phyloP scores from a whole-genome alignment of 2,329 filamentous ascomycete genomes.

The Aspergillus sergii region DNA sequence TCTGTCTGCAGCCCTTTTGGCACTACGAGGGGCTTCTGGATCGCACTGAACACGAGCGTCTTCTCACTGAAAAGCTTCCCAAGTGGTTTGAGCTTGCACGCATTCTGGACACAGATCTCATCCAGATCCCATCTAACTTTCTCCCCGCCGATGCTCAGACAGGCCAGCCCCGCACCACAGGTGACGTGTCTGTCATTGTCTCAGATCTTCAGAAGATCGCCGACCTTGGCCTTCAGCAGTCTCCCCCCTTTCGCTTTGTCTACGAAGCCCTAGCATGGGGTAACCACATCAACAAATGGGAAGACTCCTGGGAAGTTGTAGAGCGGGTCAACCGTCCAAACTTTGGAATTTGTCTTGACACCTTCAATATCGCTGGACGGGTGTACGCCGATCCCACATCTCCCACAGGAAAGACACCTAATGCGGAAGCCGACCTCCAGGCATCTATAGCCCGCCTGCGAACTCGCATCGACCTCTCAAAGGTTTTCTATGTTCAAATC shows the following conservation, averaged over 20 bases:
- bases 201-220: conserved; percentile 66
- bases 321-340: conserved; percentile 66
- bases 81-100: conserved; percentile 71
- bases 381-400: conserved; percentile 70
- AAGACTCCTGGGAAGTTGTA: conserved; percentile 70
- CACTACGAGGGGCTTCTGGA: conserved; percentile 76
- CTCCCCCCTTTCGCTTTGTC: conserved; percentile 65
- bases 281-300: conserved; percentile 71
- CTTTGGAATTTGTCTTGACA: conserved; percentile 77
- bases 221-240: conserved; percentile 63
- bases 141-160: conserved; percentile 44
- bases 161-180: conserved; percentile 48
- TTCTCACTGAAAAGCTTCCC: conserved; percentile 62
- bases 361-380: conserved; percentile 73
- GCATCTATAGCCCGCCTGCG: conserved; percentile 60
- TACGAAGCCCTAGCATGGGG: conserved; percentile 77
- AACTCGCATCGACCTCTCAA: conserved; percentile 59
- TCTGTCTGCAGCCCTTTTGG: conserved; percentile 73
- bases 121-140: conserved; percentile 74
- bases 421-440: conserved; percentile 59
- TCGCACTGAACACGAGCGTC: conserved; percentile 57
- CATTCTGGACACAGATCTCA: conserved; percentile 68
- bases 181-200: conserved; percentile 59
- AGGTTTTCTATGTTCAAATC: conserved; percentile 76
- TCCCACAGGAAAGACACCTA: conserved; percentile 52